These are phyloP conservation scores for Aspergillus viridinutans DNA, from an alignment of 2,329 filamentous ascomycete genomes.

Conservation along the genomic window DNA sequence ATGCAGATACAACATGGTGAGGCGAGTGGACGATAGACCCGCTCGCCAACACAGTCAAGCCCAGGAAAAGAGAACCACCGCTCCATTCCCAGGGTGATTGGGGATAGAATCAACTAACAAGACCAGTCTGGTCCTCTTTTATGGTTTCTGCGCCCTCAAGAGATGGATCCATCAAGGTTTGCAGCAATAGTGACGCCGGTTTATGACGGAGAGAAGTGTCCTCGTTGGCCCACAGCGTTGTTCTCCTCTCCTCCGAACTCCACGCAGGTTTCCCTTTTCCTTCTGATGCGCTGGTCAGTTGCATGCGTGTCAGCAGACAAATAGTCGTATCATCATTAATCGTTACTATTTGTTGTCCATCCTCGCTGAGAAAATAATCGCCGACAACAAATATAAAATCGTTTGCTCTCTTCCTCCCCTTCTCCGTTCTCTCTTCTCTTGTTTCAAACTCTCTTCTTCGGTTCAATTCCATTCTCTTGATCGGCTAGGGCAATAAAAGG, in stretches of 20 bases:
- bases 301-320: constrained; percentile 15
- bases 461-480: background rate
- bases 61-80: background rate
- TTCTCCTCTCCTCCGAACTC: constrained; percentile 4
- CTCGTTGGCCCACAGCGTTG: background rate
- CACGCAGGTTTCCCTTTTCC: constrained; percentile 11
- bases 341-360: background rate
- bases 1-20: constrained; percentile 18
- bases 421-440: background rate
- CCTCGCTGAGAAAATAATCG: background rate
- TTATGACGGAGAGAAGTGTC: background rate
- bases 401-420: constrained; percentile 1
- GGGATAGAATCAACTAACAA: constrained; percentile 1
- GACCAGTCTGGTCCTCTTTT: background rate
- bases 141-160: background rate
- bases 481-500: background rate
- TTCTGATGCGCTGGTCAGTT: constrained; percentile 19
- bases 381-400: constrained; percentile 9
- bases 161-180: background rate
- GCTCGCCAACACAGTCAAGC: constrained; percentile 18
- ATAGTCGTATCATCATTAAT: background rate
- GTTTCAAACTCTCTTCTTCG: background rate
- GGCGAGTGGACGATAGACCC: constrained; percentile 21
- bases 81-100: constrained; percentile 2
- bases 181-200: background rate